Evolutionary conservation across 2,329 filamentous ascomycete species (phyloP).

Genomic region (Xylogone sp.): DNA sequence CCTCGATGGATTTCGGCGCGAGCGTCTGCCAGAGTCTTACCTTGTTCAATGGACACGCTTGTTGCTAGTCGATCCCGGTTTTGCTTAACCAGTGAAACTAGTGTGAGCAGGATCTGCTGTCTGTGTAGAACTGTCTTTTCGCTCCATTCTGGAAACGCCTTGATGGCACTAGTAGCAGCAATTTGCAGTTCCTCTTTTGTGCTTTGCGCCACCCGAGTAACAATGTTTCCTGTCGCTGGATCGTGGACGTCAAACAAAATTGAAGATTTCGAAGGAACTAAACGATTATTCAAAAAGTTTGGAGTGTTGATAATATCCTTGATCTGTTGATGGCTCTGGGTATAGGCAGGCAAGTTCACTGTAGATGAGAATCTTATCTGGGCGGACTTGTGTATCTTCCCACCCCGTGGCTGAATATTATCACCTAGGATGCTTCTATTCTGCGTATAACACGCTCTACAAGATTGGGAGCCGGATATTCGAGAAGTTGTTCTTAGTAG

Average conservation of each 20-base stretch:
- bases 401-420: no score
- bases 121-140: constrained; percentile 67
- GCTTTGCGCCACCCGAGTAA: constrained; percentile 79
- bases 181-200: constrained; percentile 73
- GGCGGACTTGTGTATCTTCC: no score
- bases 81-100: constrained; percentile 73
- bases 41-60: constrained; percentile 83
- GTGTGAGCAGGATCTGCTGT: constrained; percentile 87
- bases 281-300: constrained; percentile 83
- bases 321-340: no score
- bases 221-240: constrained; percentile 80
- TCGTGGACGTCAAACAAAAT: constrained; percentile 78
- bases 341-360: no score
- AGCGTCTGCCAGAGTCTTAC: constrained; percentile 81
- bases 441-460: no score
- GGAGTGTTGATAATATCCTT: no score
- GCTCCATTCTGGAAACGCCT: constrained; percentile 72
- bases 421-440: no score
- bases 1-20: constrained; percentile 74
- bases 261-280: constrained; percentile 62
- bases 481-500: no score
- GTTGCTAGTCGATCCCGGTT: constrained; percentile 83
- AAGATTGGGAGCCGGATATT: no score
- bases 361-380: no score
- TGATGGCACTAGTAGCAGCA: constrained; percentile 70